These are phyloP conservation scores for Linum usitatissimum DNA, from an alignment of 345 rosid genomes.

Conservation along the genomic window DNA sequence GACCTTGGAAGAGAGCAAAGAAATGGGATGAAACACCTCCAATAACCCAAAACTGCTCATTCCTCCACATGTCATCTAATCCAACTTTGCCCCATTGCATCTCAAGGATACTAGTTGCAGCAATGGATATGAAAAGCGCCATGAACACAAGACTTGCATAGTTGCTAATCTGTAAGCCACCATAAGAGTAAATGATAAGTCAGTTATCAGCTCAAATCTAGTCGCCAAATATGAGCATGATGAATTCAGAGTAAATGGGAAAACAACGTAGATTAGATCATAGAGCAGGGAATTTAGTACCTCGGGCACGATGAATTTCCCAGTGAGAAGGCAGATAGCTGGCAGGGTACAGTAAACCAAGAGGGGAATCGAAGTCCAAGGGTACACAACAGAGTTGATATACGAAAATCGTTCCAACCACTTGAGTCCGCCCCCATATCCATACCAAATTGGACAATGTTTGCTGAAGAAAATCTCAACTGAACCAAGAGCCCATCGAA, in stretches of 20 bases:
- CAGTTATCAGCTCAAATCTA: no score
- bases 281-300: background rate
- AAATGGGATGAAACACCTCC: conserved; percentile 1
- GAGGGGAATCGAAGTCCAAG: background rate
- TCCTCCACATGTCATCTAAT: background rate
- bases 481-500: conserved; percentile 5
- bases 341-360: conserved; percentile 5
- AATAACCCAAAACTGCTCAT: conserved; percentile 4
- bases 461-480: conserved; percentile 6
- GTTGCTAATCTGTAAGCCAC: conserved; percentile 6
- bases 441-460: conserved; percentile 6
- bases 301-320: conserved; percentile 4
- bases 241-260: background rate
- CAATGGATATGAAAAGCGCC: conserved; percentile 3
- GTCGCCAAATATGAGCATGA: no score
- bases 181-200: background rate
- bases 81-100: conserved; percentile 6
- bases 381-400: conserved; percentile 1
- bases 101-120: conserved; percentile 1
- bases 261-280: no score
- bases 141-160: conserved; percentile 2
- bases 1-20: conserved; percentile 7
- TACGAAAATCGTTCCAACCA: conserved; percentile 5
- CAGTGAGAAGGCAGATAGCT: conserved; percentile 4
- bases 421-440: conserved; percentile 5